Percentiles rank a stretch among this genome's conserved stretches.
Conservation (phyloP, 768 basidiomycete species). For the Lactifluus volemus region DNA sequence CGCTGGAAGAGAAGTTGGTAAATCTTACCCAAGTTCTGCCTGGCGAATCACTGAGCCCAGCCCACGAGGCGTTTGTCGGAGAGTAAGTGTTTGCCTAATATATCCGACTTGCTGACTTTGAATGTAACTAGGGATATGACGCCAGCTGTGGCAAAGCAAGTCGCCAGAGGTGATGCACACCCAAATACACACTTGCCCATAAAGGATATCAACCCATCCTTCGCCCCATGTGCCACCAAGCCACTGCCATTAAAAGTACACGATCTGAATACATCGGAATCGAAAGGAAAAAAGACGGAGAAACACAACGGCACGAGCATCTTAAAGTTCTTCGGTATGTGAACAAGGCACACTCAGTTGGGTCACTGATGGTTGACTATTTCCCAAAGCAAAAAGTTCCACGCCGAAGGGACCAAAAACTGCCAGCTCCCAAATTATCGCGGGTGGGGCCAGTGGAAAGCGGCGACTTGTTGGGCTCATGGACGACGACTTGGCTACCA, state of each 20-base stretch:
- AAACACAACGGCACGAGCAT: constrained; percentile 33
- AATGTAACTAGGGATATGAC: constrained; percentile 48
- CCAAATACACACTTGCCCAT: constrained; percentile 64
- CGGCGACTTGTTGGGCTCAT: constrained; percentile 62
- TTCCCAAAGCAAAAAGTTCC: constrained; percentile 6
- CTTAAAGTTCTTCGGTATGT: constrained; percentile 58
- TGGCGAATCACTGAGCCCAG: constrained; percentile 44
- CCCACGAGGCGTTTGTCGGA: constrained; percentile 65
- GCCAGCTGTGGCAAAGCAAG: constrained; percentile 47
- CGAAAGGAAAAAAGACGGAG: constrained; percentile 27
- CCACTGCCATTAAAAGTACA: constrained; percentile 26
- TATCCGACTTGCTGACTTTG: not conserved
- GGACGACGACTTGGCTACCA: constrained; percentile 51
- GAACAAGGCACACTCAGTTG: not conserved
- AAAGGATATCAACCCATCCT: constrained; percentile 68
- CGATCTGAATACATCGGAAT: constrained; percentile 13
- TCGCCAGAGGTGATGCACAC: constrained; percentile 63
- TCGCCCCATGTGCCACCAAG: constrained; percentile 45
- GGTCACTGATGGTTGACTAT: not conserved
- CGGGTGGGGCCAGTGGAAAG: constrained; percentile 65
- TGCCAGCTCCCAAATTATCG: constrained; percentile 17
- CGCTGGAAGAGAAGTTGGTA: constrained; percentile 52
- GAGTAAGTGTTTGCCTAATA: constrained; percentile 34
- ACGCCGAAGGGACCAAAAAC: constrained; percentile 11
- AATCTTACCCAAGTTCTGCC: constrained; percentile 55